phyloP scores from a whole-genome alignment of 768 basidiomycete species.

The Infundibulicybe gibba region DNA sequence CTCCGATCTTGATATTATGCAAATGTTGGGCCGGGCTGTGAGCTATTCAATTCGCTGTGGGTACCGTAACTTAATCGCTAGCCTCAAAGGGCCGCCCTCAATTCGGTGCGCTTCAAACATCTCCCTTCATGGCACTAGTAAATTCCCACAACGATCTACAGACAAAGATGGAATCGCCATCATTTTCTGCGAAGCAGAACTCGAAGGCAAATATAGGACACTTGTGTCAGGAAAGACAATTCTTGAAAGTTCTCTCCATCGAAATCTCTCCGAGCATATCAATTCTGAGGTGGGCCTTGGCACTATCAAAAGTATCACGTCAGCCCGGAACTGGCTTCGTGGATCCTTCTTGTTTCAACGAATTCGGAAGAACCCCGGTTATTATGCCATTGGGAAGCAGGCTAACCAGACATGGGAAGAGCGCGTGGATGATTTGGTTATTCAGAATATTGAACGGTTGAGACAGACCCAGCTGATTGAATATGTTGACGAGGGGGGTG shows the following conservation, averaged over 20 bases:
- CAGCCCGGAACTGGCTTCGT: conserved; percentile 80
- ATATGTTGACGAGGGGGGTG: conserved; percentile 32
- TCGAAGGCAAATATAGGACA: conserved; percentile 68
- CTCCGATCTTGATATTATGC: conserved; percentile 89
- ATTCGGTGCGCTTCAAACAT: conserved; percentile 53
- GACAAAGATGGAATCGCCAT: conserved; percentile 83
- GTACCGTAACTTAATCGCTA: neutral
- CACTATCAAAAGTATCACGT: conserved; percentile 67
- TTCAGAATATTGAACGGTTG: conserved; percentile 57
- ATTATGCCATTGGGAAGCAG: conserved; percentile 65
- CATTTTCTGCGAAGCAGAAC: conserved; percentile 74
- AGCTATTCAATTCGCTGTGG: conserved; percentile 14
- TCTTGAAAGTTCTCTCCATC: conserved; percentile 84
- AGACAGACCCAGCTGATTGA: conserved; percentile 58
- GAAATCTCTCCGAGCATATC: conserved; percentile 83
- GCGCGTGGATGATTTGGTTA: conserved; percentile 70
- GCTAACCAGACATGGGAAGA: conserved; percentile 64
- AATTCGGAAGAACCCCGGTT: conserved; percentile 76
- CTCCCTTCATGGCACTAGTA: neutral
- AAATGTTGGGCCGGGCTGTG: conserved; percentile 95
- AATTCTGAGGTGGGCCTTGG: conserved; percentile 91
- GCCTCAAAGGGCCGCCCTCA: conserved; percentile 78
- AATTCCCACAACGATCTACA: conserved; percentile 17
- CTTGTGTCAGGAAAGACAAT: conserved; percentile 69
- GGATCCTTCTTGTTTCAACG: conserved; percentile 86